Conservation (phyloP, 2,329 filamentous ascomycete genomes). For the Hymenotorrendiella dingleyae region DNA sequence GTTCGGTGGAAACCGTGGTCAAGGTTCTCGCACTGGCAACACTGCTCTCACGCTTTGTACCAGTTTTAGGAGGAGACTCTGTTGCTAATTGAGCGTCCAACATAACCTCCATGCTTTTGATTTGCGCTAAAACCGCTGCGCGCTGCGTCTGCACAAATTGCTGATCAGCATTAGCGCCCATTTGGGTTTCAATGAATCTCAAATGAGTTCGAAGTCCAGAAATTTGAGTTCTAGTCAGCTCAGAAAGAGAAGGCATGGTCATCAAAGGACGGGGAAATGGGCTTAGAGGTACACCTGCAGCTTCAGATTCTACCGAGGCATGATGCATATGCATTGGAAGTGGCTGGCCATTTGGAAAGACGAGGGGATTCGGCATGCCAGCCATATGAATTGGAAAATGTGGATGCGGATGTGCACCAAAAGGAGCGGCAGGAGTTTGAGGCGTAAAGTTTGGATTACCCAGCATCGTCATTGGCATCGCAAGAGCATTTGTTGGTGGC, state of each 20-base stretch:
- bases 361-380: conserved; percentile 10
- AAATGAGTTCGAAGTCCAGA: conserved; percentile 43
- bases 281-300: conserved; percentile 3
- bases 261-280: conserved; percentile 10
- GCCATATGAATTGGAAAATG: conserved; percentile 13
- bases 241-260: conserved; percentile 10
- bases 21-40: not conserved
- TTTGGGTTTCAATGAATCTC: conserved; percentile 51
- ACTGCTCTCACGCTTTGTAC: too few relatives aligned
- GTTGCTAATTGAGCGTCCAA: conserved; percentile 18
- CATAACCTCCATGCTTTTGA: conserved; percentile 20
- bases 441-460: conserved; percentile 22
- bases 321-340: conserved; percentile 16
- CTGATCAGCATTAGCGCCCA: conserved; percentile 56
- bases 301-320: conserved; percentile 6
- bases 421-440: conserved; percentile 6
- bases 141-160: conserved; percentile 41
- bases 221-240: conserved; percentile 22
- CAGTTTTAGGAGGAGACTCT: conserved; percentile 5
- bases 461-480: conserved; percentile 24
- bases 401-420: conserved; percentile 13
- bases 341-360: conserved; percentile 18
- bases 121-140: conserved; percentile 34
- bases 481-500: conserved; percentile 18
- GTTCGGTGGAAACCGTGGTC: too few relatives aligned